Evolutionary conservation across 768 basidiomycete species (phyloP).

Genomic region (Tylopilus balloui): DNA sequence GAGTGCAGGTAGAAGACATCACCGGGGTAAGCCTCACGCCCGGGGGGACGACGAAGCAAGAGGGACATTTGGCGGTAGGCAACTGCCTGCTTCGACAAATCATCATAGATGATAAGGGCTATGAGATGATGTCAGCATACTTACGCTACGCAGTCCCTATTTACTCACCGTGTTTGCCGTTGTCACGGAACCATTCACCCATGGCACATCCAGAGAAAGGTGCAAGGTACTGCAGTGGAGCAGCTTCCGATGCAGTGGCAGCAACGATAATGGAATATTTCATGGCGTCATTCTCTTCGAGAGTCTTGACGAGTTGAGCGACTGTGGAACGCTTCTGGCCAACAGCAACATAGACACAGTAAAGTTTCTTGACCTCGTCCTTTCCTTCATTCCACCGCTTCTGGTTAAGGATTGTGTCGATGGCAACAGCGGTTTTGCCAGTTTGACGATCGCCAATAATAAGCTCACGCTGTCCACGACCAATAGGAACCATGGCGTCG

Average conservation of each 20-base stretch:
- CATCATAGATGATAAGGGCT: constrained; percentile 99
- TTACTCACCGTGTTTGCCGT: constrained; percentile 91
- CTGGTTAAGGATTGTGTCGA: constrained; percentile 99
- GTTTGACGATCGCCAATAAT: constrained; percentile 99
- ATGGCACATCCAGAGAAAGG: constrained; percentile 99
- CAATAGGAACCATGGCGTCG: constrained; percentile 99
- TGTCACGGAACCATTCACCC: constrained; percentile 99
- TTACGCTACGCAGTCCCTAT: neutral
- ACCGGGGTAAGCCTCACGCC: constrained; percentile 99
- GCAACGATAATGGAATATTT: constrained; percentile 99
- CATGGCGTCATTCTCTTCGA: constrained; percentile 99
- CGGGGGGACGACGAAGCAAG: constrained; percentile 98
- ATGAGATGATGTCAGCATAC: constrained; percentile 12
- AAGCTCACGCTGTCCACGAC: constrained; percentile 99
- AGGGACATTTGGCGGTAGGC: constrained; percentile 99
- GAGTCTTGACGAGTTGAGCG: constrained; percentile 98
- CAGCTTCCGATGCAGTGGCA: constrained; percentile 98
- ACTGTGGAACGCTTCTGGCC: constrained; percentile 99
- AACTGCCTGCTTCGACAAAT: constrained; percentile 99
- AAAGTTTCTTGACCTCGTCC: constrained; percentile 96
- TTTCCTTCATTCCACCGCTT: constrained; percentile 99
- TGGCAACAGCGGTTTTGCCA: constrained; percentile 98
- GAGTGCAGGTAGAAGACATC: constrained; percentile 99
- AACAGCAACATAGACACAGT: constrained; percentile 99
- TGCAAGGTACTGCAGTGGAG: constrained; percentile 98